phyloP scores from a whole-genome alignment of 2,329 filamentous ascomycete genomes.

The Davidsoniella eucalypti region DNA sequence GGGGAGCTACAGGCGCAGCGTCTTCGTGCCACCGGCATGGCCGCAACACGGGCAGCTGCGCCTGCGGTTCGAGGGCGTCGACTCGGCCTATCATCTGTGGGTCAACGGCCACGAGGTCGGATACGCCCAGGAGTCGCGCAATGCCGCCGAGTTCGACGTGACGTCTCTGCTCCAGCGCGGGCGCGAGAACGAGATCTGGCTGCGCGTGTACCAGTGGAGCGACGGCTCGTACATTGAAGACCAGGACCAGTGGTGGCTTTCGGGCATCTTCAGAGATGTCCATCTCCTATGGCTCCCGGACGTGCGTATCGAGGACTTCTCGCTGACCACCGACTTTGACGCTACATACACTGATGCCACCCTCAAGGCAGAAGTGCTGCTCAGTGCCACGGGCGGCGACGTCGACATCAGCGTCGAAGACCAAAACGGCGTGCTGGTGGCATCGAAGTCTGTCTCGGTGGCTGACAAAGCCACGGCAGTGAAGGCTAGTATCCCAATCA shows the following conservation, averaged over 20 bases:
- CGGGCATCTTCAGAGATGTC: constrained; percentile 53
- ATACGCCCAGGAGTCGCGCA: constrained; percentile 56
- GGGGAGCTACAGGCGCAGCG: constrained; percentile 41
- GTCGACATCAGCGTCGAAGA: too few species aligned
- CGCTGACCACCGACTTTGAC: constrained; percentile 37
- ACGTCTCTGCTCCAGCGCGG: constrained; percentile 30
- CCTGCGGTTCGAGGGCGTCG: constrained; percentile 60
- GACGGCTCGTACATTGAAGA: constrained; percentile 60
- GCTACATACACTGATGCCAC: constrained; percentile 21
- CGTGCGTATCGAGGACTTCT: constrained; percentile 38
- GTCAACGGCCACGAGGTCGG: constrained; percentile 52
- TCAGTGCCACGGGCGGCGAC: constrained; percentile 16
- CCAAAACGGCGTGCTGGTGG: too few species aligned
- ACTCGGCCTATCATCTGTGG: constrained; percentile 55
- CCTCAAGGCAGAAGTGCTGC: constrained; percentile 29
- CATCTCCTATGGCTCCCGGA: constrained; percentile 44
- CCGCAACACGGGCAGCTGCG: constrained; percentile 34
- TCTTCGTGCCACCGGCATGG: constrained; percentile 36
- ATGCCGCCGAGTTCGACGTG: constrained; percentile 59
- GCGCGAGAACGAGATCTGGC: constrained; percentile 39
- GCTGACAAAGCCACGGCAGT: background rate
- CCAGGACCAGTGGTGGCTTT: constrained; percentile 54
- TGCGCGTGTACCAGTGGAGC: constrained; percentile 56
- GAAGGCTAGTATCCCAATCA: constrained; percentile 18
- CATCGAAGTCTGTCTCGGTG: background rate